Base-by-base conservation (phyloP, 495 filamentous ascomycete species). In the Staphylotrichum tortipilum region DNA sequence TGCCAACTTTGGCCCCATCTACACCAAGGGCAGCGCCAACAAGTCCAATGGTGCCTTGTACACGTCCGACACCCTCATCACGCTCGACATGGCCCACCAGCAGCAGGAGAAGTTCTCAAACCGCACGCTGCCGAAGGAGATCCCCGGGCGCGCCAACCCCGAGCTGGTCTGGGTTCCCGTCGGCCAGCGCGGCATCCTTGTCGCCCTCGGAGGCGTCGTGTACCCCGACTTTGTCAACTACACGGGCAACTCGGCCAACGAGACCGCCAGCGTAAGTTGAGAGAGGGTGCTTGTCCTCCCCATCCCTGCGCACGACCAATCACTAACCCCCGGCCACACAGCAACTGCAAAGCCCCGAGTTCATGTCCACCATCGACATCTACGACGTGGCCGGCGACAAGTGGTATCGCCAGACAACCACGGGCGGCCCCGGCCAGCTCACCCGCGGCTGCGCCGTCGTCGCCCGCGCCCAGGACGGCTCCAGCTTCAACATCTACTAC, bases 131-230 rank as follows among this genome's bases (percentile, higher is more conserved):
- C 78, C 81, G 0, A 19, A 50, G 2, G 49, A 59, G 19, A 70
- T 84, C 33, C 63, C 65, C 3, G 71, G 76, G 3, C 74, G 85
- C 10, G 80, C 80, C 14, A 77, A 73, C 56, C 77, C 80, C 0
- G 84, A 86, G 37, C 56, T 84, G 6, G 79, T 82, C 3, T 89
- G 85, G 85, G 67, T 88, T 3, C 85, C 85, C 1, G 79, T 84
- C 11, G 78, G 80, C 2, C 59, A 71, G 5, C 68, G 77, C 24
- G 85, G 85, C 24, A 74, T 80, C 17, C 60, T 89, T 3, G 76
- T 88, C 1, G 78, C 77, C 12, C 68, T 89, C 29, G 85, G 85
- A 1, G 85, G 85, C n/a, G 80, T 84, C 7, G 61, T 78, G 11
- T 60, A 77, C 45, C 78, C 80, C 0, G 63, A 66, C 4, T 77